Base-by-base conservation (phyloP, 345 rosid genomes). In the Moricandia arvensis region DNA sequence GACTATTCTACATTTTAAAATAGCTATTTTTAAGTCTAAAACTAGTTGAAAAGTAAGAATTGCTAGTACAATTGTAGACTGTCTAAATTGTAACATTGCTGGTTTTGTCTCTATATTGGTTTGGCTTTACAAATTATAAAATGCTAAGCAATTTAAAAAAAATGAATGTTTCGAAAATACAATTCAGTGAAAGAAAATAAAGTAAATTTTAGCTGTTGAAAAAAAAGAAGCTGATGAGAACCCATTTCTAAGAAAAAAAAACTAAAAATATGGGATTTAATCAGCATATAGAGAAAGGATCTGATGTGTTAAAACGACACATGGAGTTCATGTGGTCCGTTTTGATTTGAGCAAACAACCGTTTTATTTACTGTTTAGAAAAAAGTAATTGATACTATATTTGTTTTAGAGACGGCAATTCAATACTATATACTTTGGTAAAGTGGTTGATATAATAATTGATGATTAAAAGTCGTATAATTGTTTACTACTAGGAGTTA, bases 291-390 rank as follows among this genome's bases (percentile, higher is more conserved):
- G 38, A 29, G 37, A 59, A 21, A 79, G 67, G 41, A 24, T 27
- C 24, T 16, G 62, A 18, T 7, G 62, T 45, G 62, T 49, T 77
- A 59, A 33, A 38, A 63, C 30, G 67, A 72, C 87, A 37, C 7
- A 54, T 12, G 41, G 74, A 8, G 69, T 45, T 77, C 80, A 77
- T 77, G 80, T 77, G 81, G 81, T 67, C 74, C 67, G 74, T 66
- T 78, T 59, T 30, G 78, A 73, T 51, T 66, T 71, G 47, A 58
- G 68, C 67, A 58, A 57, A 10, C 67, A 54, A 54, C 70, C 59
- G 70, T 76, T 69, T 71, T 67, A 58, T 59, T 55, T 59, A 77
- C 76, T 77, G 80, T 64, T 71, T 38, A 63, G n/a, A n/a, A 30
- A 7, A n/a, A 45, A 57, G 6, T 17, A 3, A 75, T 35, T 37